Evolutionary conservation across 2,329 filamentous ascomycete genomes (phyloP), one percentile per base, ranked within the genome.

Genomic region (Penicillium vulpinum): DNA sequence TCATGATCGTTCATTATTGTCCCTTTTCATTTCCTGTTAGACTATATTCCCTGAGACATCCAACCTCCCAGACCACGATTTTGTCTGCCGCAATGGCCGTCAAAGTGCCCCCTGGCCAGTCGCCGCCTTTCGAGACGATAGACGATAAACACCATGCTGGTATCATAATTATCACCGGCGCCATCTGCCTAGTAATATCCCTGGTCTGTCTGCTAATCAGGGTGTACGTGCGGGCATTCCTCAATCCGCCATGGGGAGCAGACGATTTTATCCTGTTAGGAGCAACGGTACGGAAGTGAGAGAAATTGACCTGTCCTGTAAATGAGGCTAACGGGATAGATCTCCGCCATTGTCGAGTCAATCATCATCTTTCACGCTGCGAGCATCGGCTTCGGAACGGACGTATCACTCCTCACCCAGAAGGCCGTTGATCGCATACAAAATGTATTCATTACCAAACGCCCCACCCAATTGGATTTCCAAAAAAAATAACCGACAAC

Each of bases 111-210:
- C 33, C 58, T 21, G 59, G 62, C 15, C 57, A 65, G 39, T 62
- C 55, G 9, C 59, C 60, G 35, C 67, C 64, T 31, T 62, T 67
- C 28, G 59, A 69, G 22, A 59, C 63, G 13, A 62, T 73, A 29
- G 69, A 68, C 22, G 56, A 60, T 24, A 58, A 57, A 28, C 70
- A 74, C 45, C 66, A 70, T 63, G 66, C 66, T 22, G 70, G 69
- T 18, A 56, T 68, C 13, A 67, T 73, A 21, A 67, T 72, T 26
- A 64, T 74, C 13, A 39, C 36, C 13, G 24, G 24, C 3, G 47
- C 47, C 5, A 29, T 40, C n/a, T 50, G 47, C 6, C 35, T 50
- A n/a, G 21, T 50, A 3, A 50, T 50, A 13, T 50, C 47, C 5
- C 47, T 50, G 5, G 33, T 50, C 9, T 50, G 47, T n/a, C 24